These are phyloP conservation scores for Aureococcus anophagefferens DNA, from an alignment of 108 stramenopile species.

Conservation along the genomic window DNA sequence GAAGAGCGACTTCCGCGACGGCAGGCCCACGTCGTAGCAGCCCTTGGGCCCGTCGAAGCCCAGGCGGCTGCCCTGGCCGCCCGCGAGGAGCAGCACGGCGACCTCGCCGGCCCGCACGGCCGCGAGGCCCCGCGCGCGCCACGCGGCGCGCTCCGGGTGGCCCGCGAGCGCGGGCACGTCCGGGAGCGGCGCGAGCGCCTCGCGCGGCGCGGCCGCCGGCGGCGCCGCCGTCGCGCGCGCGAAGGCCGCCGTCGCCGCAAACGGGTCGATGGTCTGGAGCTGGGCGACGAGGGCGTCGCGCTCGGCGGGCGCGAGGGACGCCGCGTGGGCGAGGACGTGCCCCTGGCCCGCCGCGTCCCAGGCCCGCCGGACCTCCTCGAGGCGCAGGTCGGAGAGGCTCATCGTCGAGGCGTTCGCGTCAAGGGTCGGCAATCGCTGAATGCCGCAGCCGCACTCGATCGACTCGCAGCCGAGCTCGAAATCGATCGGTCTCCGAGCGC, in stretches of 20 bases:
- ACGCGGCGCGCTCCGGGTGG: neutral
- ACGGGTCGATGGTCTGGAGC: constrained; percentile 26
- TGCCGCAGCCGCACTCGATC: no score
- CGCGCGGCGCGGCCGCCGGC: neutral
- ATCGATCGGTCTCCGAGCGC: no score
- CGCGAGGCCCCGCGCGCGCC: constrained; percentile 19
- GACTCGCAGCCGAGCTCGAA: no score
- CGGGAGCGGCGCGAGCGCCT: neutral
- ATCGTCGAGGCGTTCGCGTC: no score
- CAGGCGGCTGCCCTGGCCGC: constrained; percentile 92
- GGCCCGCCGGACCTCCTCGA: no score
- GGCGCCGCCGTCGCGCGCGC: neutral
- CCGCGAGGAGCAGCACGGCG: constrained; percentile 78
- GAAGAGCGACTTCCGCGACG: constrained; percentile 68
- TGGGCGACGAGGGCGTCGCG: constrained; percentile 21
- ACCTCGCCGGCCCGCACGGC: constrained; percentile 51
- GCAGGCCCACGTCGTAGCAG: constrained; percentile 83
- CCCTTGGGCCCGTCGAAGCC: constrained; percentile 92
- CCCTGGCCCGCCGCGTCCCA: constrained; percentile 25
- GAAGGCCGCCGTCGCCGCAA: neutral
- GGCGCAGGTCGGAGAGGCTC: no score
- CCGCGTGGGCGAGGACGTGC: constrained; percentile 37
- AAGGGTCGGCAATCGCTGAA: no score
- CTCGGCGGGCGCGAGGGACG: constrained; percentile 6
- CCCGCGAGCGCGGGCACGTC: neutral